Base-by-base conservation (phyloP, 495 filamentous ascomycete species). In the Staphylotrichum tortipilum region DNA sequence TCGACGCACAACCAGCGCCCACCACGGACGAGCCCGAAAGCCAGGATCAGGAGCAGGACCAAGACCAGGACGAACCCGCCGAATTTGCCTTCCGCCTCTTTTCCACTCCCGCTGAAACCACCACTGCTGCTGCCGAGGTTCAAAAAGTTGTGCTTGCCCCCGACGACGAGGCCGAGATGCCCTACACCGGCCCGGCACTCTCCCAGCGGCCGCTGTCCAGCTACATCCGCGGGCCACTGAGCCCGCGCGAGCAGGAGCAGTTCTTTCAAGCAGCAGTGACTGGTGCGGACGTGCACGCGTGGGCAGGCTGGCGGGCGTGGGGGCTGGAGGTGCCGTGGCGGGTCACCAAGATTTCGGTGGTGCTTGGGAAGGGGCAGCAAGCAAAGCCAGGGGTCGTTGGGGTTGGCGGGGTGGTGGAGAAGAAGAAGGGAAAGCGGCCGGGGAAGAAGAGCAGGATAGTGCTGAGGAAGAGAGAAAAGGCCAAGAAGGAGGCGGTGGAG, bases 271-370 rank as follows among this genome's bases (percentile, higher is more conserved):
- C 66, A 4, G 74, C 77, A 14, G 61, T 80, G 26, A 71, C 57
- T 18, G 74, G 67, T 1, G 62, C 69, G 34, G 67, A 75, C 1
- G 63, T 81, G 7, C 23, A 70, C 0, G 53, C 61, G 5, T 55
- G 65, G 47, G 61, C 72, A 14, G 55, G 49, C 52, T 62, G 58
- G 51, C 62, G 76, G 47, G 63, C 67, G 11, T 79, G 77, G 70
- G 77, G 77, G 0, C 65, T 76, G 21, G 74, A 73, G 52, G 61
- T 77, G 46, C 76, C 77, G 4, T 81, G 78, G 78, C 68, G 70
- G 42, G 75, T 80, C 28, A 68, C 59, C n/a, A 66, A 49, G 17
- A 59, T 73, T 29, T 54, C 38, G 7, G 50, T 63, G 31, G 52
- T 46, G 10, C 34, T 36, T 12, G 53, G 44, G 29, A 21, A 24